A percentile compares a stretch with the other conserved stretches of the same genome.
These are phyloP conservation scores for Kondoa malvinella DNA, from an alignment of 768 basidiomycete species.

Conservation along the genomic window DNA sequence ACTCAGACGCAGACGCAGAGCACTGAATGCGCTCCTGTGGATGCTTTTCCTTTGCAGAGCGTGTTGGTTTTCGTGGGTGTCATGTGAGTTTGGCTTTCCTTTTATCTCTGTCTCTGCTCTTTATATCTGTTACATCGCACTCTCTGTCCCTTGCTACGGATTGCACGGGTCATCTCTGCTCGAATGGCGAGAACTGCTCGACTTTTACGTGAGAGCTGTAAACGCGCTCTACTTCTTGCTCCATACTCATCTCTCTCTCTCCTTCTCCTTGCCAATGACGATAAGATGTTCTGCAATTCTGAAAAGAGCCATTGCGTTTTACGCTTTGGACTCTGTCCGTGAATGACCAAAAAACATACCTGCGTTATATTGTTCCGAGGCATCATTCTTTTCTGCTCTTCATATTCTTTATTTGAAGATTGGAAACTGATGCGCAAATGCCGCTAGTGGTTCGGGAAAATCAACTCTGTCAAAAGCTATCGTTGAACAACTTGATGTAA, in stretches of 20 bases:
- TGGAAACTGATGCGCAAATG: background rate
- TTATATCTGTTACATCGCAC: background rate
- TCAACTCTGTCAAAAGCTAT: slow-evolving; percentile 8
- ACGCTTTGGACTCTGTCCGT: background rate
- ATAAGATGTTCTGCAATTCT: background rate
- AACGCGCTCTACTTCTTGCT: no score
- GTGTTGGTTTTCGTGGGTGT: slow-evolving; percentile 4
- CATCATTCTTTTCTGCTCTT: no score
- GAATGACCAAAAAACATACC: no score
- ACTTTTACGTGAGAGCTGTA: no score
- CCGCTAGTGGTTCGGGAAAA: slow-evolving; percentile 13
- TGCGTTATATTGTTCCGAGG: no score
- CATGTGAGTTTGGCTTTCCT: background rate
- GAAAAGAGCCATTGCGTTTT: background rate
- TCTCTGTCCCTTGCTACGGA: no score
- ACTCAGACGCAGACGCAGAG: background rate
- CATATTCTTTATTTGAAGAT: no score
- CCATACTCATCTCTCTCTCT: slow-evolving; percentile 11
- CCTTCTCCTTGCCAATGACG: background rate
- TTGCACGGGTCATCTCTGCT: no score
- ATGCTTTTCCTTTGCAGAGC: background rate
- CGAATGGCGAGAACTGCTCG: no score
- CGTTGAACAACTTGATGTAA: background rate
- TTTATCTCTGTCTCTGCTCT: background rate
- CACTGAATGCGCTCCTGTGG: background rate